Base-by-base conservation (phyloP, 2,329 filamentous ascomycete genomes). In the Bipolaris victoriae region DNA sequence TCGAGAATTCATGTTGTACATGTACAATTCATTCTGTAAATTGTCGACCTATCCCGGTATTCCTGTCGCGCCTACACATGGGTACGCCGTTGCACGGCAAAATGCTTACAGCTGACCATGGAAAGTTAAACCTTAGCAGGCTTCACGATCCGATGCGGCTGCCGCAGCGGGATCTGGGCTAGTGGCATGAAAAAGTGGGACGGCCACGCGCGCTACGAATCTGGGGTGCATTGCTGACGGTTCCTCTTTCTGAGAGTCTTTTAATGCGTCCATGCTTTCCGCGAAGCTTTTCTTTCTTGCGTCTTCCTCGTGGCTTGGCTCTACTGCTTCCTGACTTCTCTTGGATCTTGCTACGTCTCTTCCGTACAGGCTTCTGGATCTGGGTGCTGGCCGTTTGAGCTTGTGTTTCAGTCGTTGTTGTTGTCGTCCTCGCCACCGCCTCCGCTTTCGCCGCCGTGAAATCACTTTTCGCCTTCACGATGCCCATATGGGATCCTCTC, bases 401-500 rank as follows among this genome's bases (percentile, higher is more conserved):
- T 35, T n/a, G 22, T 11, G 29, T 13, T 11, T n/a, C 3, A 9
- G 18, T 41, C 7, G 26, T 48, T 26, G 6, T 33, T 15, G n/a
- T 31, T 11, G 26, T 20, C 43, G 3, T 35, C 5, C 26, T 22
- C 35, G 29, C 16, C 39, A 11, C 39, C 39, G 24, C 31, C n/a
- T n/a, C 31, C 46, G 33, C 20, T 7, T n/a, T 43, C 20, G 33
- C 33, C 31, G 20, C 33, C 31, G 7, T n/a, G 16, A 39, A 18
- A 35, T 44, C 16, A 49, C 49, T 39, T 31, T 40, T 26, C 7
- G 41, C 41, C 11, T 40, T 18, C 58, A 66, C 49, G 7, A 69
- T 68, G 65, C 61, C 64, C 20, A 57, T 63, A 52, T 62, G 51
- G 52, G 71, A 74, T 48, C 63, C 66, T 15, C 58, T 71, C 13